A percentile compares a stretch with the other conserved stretches of the same genome.
Evolutionary conservation across 1,284 basidiomycete genomes (phyloP).

Genomic region (Wallemia ichthyophaga): DNA sequence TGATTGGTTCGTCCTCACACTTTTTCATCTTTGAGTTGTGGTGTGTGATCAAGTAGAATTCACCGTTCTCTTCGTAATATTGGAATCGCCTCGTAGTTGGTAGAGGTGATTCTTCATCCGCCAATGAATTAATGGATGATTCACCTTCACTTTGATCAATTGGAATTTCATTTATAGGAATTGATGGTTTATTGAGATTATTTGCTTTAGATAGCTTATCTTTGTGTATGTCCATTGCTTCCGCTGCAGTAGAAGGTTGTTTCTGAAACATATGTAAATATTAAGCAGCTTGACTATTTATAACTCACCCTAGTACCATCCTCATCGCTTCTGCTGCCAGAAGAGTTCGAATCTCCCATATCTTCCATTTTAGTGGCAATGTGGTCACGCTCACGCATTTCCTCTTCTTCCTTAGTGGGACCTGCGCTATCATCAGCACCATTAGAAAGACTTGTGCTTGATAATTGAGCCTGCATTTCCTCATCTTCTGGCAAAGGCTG

Average conservation of each 20-base stretch:
- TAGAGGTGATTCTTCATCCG: conserved; percentile 6
- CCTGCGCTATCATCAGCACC: not conserved
- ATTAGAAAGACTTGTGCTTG: not conserved
- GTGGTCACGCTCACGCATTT: not conserved
- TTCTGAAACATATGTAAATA: not conserved
- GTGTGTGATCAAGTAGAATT: conserved; percentile 41
- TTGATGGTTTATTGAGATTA: not conserved
- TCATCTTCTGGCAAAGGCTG: not conserved
- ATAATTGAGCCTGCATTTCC: not conserved
- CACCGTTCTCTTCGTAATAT: conserved; percentile 34
- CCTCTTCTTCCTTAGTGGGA: not conserved
- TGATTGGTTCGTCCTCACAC: conserved; percentile 70
- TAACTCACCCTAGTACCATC: not conserved
- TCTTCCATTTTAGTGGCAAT: not conserved
- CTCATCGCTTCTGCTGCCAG: not conserved
- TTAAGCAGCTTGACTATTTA: not conserved
- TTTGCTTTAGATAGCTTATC: not conserved
- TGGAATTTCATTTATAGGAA: not conserved
- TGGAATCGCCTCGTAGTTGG: conserved; percentile 33
- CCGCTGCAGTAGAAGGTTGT: not conserved
- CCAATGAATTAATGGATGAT: not conserved
- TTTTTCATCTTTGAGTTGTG: conserved; percentile 33
- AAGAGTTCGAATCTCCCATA: not conserved
- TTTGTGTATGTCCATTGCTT: not conserved
- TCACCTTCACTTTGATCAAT: not conserved